Conservation (phyloP, 2,329 filamentous ascomycete genomes). For the Boeremia lycopersici region DNA sequence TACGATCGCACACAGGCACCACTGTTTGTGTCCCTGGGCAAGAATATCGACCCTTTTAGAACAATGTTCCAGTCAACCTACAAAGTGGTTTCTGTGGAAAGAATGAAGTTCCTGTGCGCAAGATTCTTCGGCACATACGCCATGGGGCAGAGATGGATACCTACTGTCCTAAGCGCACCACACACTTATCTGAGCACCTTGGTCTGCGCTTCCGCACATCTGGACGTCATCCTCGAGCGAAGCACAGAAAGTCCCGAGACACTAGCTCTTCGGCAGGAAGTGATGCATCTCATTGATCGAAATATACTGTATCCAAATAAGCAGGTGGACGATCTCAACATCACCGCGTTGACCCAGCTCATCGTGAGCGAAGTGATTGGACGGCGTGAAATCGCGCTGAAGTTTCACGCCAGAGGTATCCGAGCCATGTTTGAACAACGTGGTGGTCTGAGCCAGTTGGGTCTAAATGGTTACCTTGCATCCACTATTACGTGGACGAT, state of each 20-base stretch:
- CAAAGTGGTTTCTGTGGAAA: conserved; percentile 38
- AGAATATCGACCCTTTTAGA: conserved; percentile 42
- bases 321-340: conserved; percentile 40
- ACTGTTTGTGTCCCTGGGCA: conserved; percentile 38
- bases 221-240: conserved; percentile 36
- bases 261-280: conserved; percentile 39
- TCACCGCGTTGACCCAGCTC: conserved; percentile 46
- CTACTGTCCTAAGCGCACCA: conserved; percentile 37
- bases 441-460: conserved; percentile 42
- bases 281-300: conserved; percentile 40
- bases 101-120: conserved; percentile 44
- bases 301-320: conserved; percentile 31
- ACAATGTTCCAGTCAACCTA: conserved; percentile 43
- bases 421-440: conserved; percentile 40
- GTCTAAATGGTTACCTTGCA: conserved; percentile 40
- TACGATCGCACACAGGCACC: conserved; percentile 27
- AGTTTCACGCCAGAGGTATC: conserved; percentile 38
- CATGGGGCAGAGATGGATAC: conserved; percentile 45
- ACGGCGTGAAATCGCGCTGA: conserved; percentile 27
- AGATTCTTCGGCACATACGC: conserved; percentile 41
- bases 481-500: conserved; percentile 41
- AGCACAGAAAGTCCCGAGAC: conserved; percentile 39
- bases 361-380: conserved; percentile 43
- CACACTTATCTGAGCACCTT: conserved; percentile 48
- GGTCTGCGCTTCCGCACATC: conserved; percentile 42